phyloP scores from a whole-genome alignment of 2,329 filamentous ascomycete species.

The Curvularia spicifera region DNA sequence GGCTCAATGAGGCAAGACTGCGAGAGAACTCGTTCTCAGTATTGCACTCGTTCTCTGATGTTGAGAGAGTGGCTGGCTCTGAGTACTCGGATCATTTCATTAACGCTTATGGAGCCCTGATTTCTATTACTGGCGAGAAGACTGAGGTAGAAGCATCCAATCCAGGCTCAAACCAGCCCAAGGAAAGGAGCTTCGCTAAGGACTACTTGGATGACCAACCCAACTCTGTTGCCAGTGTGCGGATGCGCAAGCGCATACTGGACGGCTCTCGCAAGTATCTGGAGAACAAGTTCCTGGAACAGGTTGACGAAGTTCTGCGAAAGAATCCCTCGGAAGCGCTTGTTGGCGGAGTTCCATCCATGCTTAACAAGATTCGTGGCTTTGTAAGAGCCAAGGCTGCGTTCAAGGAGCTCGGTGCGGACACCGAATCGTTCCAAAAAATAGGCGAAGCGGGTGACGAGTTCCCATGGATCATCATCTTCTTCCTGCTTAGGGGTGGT shows the following conservation, averaged over 20 bases:
- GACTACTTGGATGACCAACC: constrained; percentile 78
- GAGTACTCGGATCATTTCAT: constrained; percentile 76
- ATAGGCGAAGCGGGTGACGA: constrained; percentile 69
- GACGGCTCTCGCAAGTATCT: constrained; percentile 79
- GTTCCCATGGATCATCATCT: constrained; percentile 92
- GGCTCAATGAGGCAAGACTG: constrained; percentile 75
- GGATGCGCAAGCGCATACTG: constrained; percentile 79
- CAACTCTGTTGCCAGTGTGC: constrained; percentile 67
- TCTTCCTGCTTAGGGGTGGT: constrained; percentile 86
- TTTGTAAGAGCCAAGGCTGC: constrained; percentile 83
- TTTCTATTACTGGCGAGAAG: constrained; percentile 78
- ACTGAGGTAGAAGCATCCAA: constrained; percentile 58
- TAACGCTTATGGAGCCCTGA: constrained; percentile 82
- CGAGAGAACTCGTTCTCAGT: constrained; percentile 73
- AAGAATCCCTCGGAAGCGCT: constrained; percentile 89
- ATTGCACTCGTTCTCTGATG: constrained; percentile 74
- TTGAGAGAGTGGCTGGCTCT: constrained; percentile 74
- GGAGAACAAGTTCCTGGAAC: constrained; percentile 78
- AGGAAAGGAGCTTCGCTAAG: constrained; percentile 75
- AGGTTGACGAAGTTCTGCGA: constrained; percentile 77
- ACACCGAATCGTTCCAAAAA: constrained; percentile 80
- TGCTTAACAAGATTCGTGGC: constrained; percentile 88
- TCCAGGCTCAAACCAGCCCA: constrained; percentile 66
- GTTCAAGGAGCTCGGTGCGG: constrained; percentile 82
- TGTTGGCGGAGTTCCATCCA: constrained; percentile 85